Conservation (phyloP, 2,329 filamentous ascomycete species). For the Neurospora sp. region DNA sequence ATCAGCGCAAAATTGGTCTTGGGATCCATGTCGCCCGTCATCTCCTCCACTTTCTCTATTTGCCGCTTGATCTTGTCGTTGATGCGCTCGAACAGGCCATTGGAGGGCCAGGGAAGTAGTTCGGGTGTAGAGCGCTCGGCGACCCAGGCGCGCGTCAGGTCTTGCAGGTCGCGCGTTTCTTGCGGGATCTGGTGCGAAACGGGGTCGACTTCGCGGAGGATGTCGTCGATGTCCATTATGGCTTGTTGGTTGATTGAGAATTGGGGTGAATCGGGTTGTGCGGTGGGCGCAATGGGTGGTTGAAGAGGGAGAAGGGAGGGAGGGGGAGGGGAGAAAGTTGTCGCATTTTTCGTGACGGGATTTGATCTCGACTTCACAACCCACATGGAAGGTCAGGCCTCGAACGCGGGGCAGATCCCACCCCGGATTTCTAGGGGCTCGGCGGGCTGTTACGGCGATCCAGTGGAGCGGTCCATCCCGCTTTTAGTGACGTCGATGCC, state of each 20-base stretch:
- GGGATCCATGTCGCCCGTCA: constrained; percentile 79
- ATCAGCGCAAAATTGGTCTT: constrained; percentile 89
- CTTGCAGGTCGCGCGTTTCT: constrained; percentile 69
- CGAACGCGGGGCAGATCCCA: not conserved
- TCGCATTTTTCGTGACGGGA: not conserved
- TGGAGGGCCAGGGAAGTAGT: constrained; percentile 65
- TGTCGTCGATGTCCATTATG: constrained; percentile 70
- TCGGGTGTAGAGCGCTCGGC: constrained; percentile 85
- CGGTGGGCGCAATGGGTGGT: not conserved
- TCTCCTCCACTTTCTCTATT: constrained; percentile 32
- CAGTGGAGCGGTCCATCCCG: not conserved
- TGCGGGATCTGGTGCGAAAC: constrained; percentile 41
- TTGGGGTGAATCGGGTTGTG: not conserved
- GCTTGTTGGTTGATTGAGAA: not conserved
- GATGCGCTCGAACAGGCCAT: constrained; percentile 70
- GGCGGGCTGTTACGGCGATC: not conserved
- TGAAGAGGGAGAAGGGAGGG: not conserved
- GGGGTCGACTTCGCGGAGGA: constrained; percentile 63
- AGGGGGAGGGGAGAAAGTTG: not conserved
- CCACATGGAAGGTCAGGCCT: not conserved
- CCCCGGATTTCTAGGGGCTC: not conserved
- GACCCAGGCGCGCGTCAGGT: constrained; percentile 84
- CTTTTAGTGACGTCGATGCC: not conserved
- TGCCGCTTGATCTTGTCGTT: constrained; percentile 46
- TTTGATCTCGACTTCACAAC: not conserved